Evolutionary conservation across 345 rosid genomes (phyloP).

Genomic region (Noccaea caerulescens): DNA sequence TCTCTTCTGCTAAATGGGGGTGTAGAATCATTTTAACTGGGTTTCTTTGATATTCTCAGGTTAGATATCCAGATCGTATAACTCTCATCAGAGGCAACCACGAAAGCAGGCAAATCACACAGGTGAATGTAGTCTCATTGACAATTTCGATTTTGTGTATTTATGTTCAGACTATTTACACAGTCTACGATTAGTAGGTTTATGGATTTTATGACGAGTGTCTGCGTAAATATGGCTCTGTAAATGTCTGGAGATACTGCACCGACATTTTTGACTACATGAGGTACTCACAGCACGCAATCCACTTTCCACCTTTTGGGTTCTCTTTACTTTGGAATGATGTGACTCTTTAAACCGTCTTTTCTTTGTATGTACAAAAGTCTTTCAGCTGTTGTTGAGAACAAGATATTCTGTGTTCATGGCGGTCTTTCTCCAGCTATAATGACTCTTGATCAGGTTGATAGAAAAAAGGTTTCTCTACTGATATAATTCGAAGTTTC

Average conservation of each 20-base stretch:
- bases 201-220: constrained; percentile 99
- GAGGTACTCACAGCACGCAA: constrained; percentile 53
- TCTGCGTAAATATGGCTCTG: constrained; percentile 92
- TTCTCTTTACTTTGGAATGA: constrained; percentile 16
- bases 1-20: constrained; percentile 1
- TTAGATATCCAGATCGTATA: constrained; percentile 94
- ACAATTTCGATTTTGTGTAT: not conserved
- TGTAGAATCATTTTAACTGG: constrained; percentile 19
- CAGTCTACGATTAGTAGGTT: constrained; percentile 57
- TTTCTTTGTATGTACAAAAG: constrained; percentile 44
- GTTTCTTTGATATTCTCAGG: constrained; percentile 55
- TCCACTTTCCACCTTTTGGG: not conserved
- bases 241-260: constrained; percentile 99
- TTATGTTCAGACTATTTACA: constrained; percentile 10
- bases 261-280: constrained; percentile 94
- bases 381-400: constrained; percentile 93
- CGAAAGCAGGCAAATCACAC: constrained; percentile 97
- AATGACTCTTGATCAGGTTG: constrained; percentile 90
- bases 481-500: constrained; percentile 17
- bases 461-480: constrained; percentile 5
- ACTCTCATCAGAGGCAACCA: constrained; percentile 97
- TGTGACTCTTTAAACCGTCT: not conserved
- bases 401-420: constrained; percentile 89
- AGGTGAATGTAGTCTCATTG: constrained; percentile 57
- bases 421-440: constrained; percentile 98